Evolutionary conservation across 139 green algal genomes (phyloP).

Genomic region (Picochlorum sp.): DNA sequence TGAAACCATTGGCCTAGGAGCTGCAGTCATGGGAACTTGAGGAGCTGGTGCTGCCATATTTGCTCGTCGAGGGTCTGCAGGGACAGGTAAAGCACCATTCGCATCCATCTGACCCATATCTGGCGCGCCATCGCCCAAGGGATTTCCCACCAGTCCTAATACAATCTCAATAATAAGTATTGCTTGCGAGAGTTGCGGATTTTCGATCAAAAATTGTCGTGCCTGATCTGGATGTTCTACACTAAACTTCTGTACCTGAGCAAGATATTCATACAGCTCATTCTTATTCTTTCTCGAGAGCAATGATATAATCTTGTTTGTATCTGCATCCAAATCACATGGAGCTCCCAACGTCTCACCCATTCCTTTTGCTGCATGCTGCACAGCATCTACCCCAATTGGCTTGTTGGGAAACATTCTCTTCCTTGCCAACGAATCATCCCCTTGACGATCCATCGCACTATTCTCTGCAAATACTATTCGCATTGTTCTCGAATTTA

Average conservation of each 20-base stretch:
- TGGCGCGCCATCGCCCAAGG: conserved; percentile 21
- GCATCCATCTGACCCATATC: conserved; percentile 3
- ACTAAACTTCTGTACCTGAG: conserved; percentile 44
- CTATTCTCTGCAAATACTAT: conserved; percentile 55
- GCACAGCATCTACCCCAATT: conserved; percentile 27
- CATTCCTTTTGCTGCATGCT: conserved; percentile 23
- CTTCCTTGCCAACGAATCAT: not conserved
- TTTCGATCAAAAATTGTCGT: conserved; percentile 62
- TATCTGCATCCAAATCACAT: conserved; percentile 6
- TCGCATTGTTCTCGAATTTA: conserved; percentile 52
- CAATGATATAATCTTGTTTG: conserved; percentile 17
- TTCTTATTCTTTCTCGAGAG: conserved; percentile 40
- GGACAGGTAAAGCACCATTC: not conserved
- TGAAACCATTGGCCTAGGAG: conserved; percentile 14
- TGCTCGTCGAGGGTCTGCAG: conserved; percentile 2
- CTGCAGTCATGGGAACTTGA: conserved; percentile 4
- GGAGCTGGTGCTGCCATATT: not conserved
- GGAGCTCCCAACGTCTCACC: conserved; percentile 11
- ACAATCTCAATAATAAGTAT: conserved; percentile 83
- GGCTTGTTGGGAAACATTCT: not conserved
- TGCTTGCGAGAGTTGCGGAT: conserved; percentile 80
- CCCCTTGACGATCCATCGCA: not conserved
- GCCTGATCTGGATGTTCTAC: conserved; percentile 42
- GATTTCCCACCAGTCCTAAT: conserved; percentile 64
- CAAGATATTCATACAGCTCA: conserved; percentile 61